phyloP scores from a whole-genome alignment of 2,329 filamentous ascomycete genomes.

The Ciborinia camelliae region DNA sequence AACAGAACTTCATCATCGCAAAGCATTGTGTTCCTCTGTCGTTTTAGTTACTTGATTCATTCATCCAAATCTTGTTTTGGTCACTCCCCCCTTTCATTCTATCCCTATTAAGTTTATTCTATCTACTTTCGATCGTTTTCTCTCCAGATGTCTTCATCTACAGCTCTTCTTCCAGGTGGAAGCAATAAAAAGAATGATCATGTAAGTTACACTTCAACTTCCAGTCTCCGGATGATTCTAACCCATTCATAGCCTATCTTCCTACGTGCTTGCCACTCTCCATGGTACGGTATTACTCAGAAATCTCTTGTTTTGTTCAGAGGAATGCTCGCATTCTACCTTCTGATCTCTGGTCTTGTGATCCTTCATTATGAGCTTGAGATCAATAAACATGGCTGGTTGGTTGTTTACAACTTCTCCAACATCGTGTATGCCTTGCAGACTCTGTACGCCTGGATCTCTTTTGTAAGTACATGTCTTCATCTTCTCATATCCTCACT shows the following conservation, averaged over 20 bases:
- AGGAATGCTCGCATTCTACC: slow-evolving; percentile 29
- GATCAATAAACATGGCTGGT: slow-evolving; percentile 25
- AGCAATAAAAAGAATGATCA: slow-evolving; percentile 32
- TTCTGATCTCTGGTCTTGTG: slow-evolving; percentile 29
- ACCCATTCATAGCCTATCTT: slow-evolving; percentile 34
- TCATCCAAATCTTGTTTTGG: slow-evolving; percentile 11
- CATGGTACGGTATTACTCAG: slow-evolving; percentile 36
- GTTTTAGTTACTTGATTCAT: slow-evolving; percentile 1
- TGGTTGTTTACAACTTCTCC: slow-evolving; percentile 34
- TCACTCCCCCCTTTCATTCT: slow-evolving; percentile 13
- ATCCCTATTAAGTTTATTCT: slow-evolving; percentile 11
- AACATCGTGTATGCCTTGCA: slow-evolving; percentile 35
- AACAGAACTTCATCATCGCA: background rate
- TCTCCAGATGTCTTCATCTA: slow-evolving; percentile 36
- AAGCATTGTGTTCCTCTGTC: slow-evolving; percentile 3
- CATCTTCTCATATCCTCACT: background rate
- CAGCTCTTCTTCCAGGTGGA: slow-evolving; percentile 36
- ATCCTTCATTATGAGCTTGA: slow-evolving; percentile 33
- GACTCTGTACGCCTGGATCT: slow-evolving; percentile 33
- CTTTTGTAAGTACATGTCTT: slow-evolving; percentile 31
- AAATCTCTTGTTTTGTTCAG: slow-evolving; percentile 32
- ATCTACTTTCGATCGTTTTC: background rate
- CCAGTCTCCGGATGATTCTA: background rate
- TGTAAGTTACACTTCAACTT: slow-evolving; percentile 21
- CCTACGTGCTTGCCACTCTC: slow-evolving; percentile 38